These are phyloP conservation scores for Populus simonii DNA, from an alignment of 345 rosid genomes.

Conservation along the genomic window DNA sequence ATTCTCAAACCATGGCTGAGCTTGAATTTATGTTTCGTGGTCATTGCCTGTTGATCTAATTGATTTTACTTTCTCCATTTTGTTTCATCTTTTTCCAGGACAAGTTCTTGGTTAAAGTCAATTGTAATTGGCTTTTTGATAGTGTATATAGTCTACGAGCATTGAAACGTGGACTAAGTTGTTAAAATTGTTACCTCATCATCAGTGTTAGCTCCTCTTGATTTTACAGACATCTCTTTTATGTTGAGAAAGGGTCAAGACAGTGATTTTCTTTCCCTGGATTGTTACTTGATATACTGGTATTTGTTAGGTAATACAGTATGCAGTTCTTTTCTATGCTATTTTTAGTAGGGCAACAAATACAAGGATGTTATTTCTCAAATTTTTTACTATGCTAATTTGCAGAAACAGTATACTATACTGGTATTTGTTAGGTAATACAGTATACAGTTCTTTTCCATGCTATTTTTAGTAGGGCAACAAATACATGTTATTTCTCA, in stretches of 20 bases:
- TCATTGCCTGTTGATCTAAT: not conserved
- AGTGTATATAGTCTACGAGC: constrained; percentile 25
- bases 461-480: too few relatives aligned
- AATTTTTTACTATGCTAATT: too few relatives aligned
- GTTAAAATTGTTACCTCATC: not conserved
- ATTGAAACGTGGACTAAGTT: constrained; percentile 15
- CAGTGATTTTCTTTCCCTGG: not conserved
- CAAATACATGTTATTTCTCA: too few relatives aligned
- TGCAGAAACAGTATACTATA: too few relatives aligned
- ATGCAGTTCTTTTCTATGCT: too few relatives aligned
- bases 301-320: too few relatives aligned
- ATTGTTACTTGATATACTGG: not conserved
- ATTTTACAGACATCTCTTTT: not conserved
- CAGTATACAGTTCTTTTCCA: too few relatives aligned
- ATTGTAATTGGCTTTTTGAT: constrained; percentile 46
- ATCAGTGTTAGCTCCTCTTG: not conserved
- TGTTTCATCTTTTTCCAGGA: not conserved
- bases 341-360: too few relatives aligned
- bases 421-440: too few relatives aligned
- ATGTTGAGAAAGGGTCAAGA: not conserved
- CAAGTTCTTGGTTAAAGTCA: constrained; percentile 39
- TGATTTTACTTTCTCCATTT: not conserved
- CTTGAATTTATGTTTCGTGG: not conserved
- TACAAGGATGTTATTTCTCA: too few relatives aligned
- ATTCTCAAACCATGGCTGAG: not conserved